Evolutionary conservation across 2,329 filamentous ascomycete genomes (phyloP).

Genomic region (Botryotinia narcissicola): DNA sequence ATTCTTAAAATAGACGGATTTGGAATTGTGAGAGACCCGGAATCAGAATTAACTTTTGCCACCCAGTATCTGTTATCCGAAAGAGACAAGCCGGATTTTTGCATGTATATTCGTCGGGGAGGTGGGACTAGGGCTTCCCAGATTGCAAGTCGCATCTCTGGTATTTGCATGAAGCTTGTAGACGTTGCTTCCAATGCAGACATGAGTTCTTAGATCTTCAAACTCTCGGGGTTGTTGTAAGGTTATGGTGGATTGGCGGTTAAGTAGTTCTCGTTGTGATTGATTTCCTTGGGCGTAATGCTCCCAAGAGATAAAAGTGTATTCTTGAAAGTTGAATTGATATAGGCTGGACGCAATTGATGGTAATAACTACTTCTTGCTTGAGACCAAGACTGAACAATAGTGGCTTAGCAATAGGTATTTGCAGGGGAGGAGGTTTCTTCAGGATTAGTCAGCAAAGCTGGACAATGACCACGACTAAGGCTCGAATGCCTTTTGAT

Average conservation of each 20-base stretch:
- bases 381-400: background rate
- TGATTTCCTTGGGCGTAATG: background rate
- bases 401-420: background rate
- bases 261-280: background rate
- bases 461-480: background rate
- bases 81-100: background rate
- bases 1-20: background rate
- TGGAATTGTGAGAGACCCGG: background rate
- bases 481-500: background rate
- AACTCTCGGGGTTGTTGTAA: background rate
- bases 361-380: background rate
- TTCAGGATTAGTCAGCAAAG: background rate
- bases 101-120: background rate
- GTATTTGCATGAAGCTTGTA: background rate
- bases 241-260: background rate
- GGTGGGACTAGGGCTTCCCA: background rate
- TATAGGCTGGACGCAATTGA: background rate
- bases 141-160: background rate
- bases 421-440: background rate
- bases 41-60: background rate
- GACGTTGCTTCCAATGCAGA: background rate
- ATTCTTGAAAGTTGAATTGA: background rate
- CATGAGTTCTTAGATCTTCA: background rate
- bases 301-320: background rate
- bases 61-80: background rate